phyloP scores from a whole-genome alignment of 2,329 filamentous ascomycete genomes.

The Aspergillus quadricinctus region DNA sequence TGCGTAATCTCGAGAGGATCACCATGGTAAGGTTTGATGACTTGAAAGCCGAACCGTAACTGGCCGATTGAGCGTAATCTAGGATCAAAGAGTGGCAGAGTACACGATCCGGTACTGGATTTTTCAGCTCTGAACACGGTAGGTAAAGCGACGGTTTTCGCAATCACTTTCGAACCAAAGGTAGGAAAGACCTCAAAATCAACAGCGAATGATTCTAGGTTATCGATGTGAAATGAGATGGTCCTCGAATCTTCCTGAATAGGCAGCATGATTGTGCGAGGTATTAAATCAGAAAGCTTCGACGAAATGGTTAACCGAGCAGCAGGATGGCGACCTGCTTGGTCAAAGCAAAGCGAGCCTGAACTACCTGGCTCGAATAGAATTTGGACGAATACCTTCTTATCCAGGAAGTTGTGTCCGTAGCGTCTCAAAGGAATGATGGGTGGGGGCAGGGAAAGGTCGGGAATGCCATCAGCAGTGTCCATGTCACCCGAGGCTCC shows the following conservation, averaged over 20 bases:
- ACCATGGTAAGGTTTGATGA: constrained; percentile 92
- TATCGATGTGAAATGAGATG: constrained; percentile 94
- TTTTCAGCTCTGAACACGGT: constrained; percentile 73
- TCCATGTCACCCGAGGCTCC: constrained; percentile 62
- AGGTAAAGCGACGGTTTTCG: constrained; percentile 87
- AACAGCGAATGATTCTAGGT: constrained; percentile 83
- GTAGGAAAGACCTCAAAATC: constrained; percentile 98
- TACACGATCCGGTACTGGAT: constrained; percentile 74
- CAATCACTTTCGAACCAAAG: constrained; percentile 95
- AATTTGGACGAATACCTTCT: constrained; percentile 92
- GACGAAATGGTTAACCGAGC: constrained; percentile 94
- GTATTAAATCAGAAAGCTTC: constrained; percentile 91
- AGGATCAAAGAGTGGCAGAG: constrained; percentile 87
- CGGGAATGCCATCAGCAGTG: constrained; percentile 75
- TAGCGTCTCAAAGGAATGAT: constrained; percentile 94
- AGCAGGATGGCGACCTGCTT: constrained; percentile 92
- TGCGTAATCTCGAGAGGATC: constrained; percentile 94
- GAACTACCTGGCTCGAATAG: constrained; percentile 67
- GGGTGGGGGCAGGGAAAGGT: constrained; percentile 85
- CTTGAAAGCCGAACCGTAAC: constrained; percentile 89
- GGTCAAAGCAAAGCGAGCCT: constrained; percentile 88
- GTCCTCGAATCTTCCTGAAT: constrained; percentile 94
- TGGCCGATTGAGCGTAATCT: constrained; percentile 87
- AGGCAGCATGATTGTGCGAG: constrained; percentile 89
- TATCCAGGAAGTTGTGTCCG: constrained; percentile 97